Percentiles rank a stretch among this genome's conserved stretches.
Conservation (phyloP, 306 rosid species). For the Sindora glabra region DNA sequence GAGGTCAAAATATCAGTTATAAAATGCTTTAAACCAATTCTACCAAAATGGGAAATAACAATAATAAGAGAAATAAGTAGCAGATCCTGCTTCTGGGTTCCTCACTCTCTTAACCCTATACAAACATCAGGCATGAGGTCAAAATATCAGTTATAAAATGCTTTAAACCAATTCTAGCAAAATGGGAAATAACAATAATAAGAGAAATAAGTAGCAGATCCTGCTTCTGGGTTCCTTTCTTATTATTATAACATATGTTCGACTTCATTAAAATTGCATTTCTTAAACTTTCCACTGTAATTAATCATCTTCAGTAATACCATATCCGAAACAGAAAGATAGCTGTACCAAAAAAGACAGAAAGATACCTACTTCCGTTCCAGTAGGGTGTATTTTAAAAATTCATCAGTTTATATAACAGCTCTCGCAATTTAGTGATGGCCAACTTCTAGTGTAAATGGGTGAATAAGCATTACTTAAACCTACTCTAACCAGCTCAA, state of each 20-base stretch:
- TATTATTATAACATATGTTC: too few relatives aligned
- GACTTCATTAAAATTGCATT: too few relatives aligned
- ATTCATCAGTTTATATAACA: not conserved
- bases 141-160: not conserved
- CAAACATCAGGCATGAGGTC: constrained; percentile 14
- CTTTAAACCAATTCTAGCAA: not conserved
- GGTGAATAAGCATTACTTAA: not conserved
- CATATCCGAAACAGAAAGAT: not conserved
- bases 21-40: not conserved
- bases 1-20: not conserved
- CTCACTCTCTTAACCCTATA: constrained; percentile 90
- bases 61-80: not conserved
- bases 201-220: not conserved
- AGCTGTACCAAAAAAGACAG: too few relatives aligned
- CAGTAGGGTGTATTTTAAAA: not conserved
- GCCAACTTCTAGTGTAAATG: not conserved
- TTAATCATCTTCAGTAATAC: not conserved
- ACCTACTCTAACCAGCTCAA: not conserved
- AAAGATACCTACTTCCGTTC: too few relatives aligned
- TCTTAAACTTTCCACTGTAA: too few relatives aligned
- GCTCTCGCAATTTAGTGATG: not conserved
- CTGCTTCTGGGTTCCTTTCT: constrained; percentile 8
- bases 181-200: not conserved
- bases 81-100: not conserved
- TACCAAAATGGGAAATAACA: not conserved